Percentiles rank a stretch among this genome's conserved stretches.
Evolutionary conservation across 192 early-diverging fungal genomes (phyloP).

Genomic region (Spizellomyces punctatus): DNA sequence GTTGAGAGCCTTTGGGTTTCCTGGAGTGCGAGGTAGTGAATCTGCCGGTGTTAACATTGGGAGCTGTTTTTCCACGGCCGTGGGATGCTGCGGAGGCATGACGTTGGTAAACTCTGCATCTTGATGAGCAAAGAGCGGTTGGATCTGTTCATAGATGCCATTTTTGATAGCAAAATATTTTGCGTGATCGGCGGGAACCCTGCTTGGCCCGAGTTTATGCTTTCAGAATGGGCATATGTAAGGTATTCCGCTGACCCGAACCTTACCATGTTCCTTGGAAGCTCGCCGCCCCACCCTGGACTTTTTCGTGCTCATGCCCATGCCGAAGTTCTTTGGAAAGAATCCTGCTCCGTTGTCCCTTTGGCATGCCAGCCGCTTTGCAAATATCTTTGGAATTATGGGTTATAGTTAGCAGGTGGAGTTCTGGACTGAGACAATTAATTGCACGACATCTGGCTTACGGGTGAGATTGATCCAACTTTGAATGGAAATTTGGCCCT

Average conservation of each 20-base stretch:
- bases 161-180: neutral
- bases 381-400: neutral
- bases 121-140: neutral
- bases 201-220: neutral
- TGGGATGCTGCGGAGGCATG: too few species aligned
- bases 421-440: too few species aligned
- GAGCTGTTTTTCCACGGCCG: too few species aligned
- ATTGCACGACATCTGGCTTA: too few species aligned
- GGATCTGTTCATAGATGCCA: neutral
- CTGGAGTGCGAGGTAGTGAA: too few species aligned
- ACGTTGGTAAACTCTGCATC: too few species aligned
- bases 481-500: too few species aligned
- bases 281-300: neutral
- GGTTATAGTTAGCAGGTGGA: too few species aligned
- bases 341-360: neutral
- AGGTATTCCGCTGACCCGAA: neutral
- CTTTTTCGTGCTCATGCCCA: neutral
- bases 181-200: neutral
- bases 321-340: neutral
- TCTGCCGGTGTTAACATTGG: too few species aligned
- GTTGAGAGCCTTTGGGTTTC: too few species aligned
- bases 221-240: neutral
- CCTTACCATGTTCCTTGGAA: slow-evolving; percentile 2
- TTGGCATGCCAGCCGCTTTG: neutral
- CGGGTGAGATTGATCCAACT: too few species aligned